A percentile compares a stretch with the other conserved stretches of the same genome.
These are phyloP conservation scores for Mortierella sp. DNA, from an alignment of 371 early-diverging fungal species.

Conservation along the genomic window DNA sequence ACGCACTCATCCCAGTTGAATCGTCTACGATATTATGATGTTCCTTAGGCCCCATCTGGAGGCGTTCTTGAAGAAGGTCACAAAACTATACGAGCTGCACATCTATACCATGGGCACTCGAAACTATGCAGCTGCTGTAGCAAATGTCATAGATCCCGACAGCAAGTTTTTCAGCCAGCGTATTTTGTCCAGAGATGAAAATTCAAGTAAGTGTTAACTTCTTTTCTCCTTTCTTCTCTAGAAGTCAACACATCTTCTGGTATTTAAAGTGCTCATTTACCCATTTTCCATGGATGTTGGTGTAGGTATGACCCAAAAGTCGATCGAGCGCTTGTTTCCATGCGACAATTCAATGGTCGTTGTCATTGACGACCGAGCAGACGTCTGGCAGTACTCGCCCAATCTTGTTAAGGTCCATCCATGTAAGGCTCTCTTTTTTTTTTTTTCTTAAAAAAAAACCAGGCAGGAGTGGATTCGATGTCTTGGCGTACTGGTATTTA, in stretches of 20 bases:
- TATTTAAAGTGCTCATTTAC: background rate
- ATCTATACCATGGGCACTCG: constrained; percentile 99
- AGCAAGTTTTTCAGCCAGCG: constrained; percentile 86
- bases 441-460: constrained; percentile 90
- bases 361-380: constrained; percentile 97
- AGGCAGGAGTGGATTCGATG: no score
- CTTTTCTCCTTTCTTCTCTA: no score
- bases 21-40: background rate
- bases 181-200: constrained; percentile 97
- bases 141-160: constrained; percentile 90
- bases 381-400: constrained; percentile 96
- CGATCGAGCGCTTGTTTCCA: constrained; percentile 93
- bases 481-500: constrained; percentile 8
- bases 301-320: constrained; percentile 84
- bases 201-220: constrained; percentile 71
- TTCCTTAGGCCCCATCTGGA: constrained; percentile 77
- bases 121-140: constrained; percentile 93
- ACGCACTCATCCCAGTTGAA: background rate
- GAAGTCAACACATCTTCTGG: no score
- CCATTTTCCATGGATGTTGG: constrained; percentile 1
- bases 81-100: constrained; percentile 91
- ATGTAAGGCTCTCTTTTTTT: constrained; percentile 66
- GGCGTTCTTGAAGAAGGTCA: constrained; percentile 80
- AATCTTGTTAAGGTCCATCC: constrained; percentile 91
- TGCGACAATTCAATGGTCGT: constrained; percentile 98